These are phyloP conservation scores for Laetiporus sulphureus DNA, from an alignment of 1,284 basidiomycete species.

Conservation along the genomic window DNA sequence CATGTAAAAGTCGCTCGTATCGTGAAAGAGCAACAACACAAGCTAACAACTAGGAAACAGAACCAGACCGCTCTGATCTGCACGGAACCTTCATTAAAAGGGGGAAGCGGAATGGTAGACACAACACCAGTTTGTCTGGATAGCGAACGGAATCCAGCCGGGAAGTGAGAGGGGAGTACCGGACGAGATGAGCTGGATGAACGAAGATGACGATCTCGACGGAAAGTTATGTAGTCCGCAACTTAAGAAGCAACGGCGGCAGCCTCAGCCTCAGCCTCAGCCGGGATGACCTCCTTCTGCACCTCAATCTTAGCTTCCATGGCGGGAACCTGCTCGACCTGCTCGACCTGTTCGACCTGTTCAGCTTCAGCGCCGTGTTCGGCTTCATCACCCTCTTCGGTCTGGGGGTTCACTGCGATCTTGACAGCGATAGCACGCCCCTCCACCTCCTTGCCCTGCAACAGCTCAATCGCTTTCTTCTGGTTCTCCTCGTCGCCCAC, in stretches of 20 bases:
- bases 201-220: too few relatives aligned
- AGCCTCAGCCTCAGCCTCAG: constrained; percentile 23
- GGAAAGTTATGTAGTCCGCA: too few relatives aligned
- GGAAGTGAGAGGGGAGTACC: constrained; percentile 4
- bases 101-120: constrained; percentile 10
- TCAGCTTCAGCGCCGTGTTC: constrained; percentile 30
- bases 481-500: constrained; percentile 81
- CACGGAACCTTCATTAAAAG: constrained; percentile 14
- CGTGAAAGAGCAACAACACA: constrained; percentile 28
- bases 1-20: constrained; percentile 23
- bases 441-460: constrained; percentile 78
- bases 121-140: constrained; percentile 15
- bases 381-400: constrained; percentile 27
- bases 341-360: not conserved
- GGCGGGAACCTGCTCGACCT: constrained; percentile 34
- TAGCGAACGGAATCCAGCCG: constrained; percentile 10
- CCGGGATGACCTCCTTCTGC: too few relatives aligned
- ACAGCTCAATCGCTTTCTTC: constrained; percentile 74
- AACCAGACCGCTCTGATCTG: constrained; percentile 39
- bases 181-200: constrained; percentile 5
- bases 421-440: constrained; percentile 83
- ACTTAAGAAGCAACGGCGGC: constrained; percentile 25
- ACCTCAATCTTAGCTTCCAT: constrained; percentile 28
- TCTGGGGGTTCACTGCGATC: constrained; percentile 67
- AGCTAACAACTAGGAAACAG: constrained; percentile 38